Evolutionary conservation across 1,139 yeast species (phyloP).

Genomic region (Williopsis jadinii): DNA sequence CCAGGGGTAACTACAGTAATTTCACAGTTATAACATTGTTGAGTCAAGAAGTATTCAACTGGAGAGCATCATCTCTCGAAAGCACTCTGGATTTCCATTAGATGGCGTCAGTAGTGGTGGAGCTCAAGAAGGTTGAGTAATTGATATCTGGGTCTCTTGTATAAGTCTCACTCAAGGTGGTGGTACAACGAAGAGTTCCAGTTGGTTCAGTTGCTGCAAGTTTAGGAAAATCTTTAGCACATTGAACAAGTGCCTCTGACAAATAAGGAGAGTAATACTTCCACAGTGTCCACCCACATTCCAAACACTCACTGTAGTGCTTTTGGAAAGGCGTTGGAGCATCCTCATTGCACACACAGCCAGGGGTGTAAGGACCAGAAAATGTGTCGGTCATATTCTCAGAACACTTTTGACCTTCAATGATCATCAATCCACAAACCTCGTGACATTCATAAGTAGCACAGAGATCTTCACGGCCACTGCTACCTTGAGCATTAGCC

Average conservation of each 20-base stretch:
- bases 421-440: slow-evolving; percentile 10
- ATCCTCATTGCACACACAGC: slow-evolving; percentile 15
- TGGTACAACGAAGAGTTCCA: slow-evolving; percentile 17
- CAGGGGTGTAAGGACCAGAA: slow-evolving; percentile 13
- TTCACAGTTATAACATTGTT: too few species aligned
- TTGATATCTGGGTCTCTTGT: slow-evolving; percentile 14
- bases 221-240: slow-evolving; percentile 7
- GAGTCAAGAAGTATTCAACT: too few species aligned
- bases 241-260: slow-evolving; percentile 19
- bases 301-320: slow-evolving; percentile 20
- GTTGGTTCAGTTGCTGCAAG: slow-evolving; percentile 19
- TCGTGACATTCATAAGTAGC: slow-evolving; percentile 11
- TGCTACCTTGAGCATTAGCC: too few species aligned
- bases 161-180: slow-evolving; percentile 18
- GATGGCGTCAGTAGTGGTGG: not conserved
- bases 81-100: too few species aligned
- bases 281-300: slow-evolving; percentile 27
- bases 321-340: slow-evolving; percentile 14
- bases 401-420: slow-evolving; percentile 9
- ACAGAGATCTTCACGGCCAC: slow-evolving; percentile 11
- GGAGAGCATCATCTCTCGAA: too few species aligned
- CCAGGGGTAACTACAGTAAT: too few species aligned
- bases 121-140: slow-evolving; percentile 8
- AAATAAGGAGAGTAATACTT: slow-evolving; percentile 20
- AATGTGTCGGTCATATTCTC: slow-evolving; percentile 11